Percentiles rank a stretch among this genome's conserved stretches.
Conservation (phyloP, 2,329 filamentous ascomycete species). For the Diaporthe australafricana region DNA sequence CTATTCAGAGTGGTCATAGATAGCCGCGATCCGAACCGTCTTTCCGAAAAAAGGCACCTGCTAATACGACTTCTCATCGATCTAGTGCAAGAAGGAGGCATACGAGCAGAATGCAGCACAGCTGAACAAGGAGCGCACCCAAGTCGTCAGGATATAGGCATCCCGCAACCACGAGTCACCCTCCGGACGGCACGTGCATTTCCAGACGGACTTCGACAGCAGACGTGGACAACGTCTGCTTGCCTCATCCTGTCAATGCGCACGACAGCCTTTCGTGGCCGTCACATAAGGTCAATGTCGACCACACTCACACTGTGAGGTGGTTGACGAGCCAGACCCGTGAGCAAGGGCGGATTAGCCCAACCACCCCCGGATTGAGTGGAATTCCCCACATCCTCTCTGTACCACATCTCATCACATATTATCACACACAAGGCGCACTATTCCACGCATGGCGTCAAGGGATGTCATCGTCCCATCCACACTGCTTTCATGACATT, state of each 20-base stretch:
- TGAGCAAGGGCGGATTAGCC: background rate
- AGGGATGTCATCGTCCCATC: slow-evolving; percentile 11
- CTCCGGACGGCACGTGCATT: background rate
- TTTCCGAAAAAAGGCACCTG: background rate
- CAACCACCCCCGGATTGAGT: background rate
- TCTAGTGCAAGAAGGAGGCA: slow-evolving; percentile 94
- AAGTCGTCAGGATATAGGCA: slow-evolving; percentile 78
- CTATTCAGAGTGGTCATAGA: slow-evolving; percentile 50
- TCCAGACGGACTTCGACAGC: background rate
- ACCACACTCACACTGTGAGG: background rate
- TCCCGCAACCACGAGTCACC: background rate
- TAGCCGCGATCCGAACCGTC: slow-evolving; percentile 37
- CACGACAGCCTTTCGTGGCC: slow-evolving; percentile 2
- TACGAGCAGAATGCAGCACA: slow-evolving; percentile 94
- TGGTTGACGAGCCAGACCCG: background rate
- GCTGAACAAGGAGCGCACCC: slow-evolving; percentile 91
- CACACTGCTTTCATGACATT: slow-evolving; percentile 13
- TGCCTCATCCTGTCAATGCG: background rate
- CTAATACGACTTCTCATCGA: slow-evolving; percentile 23
- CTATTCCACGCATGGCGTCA: slow-evolving; percentile 23
- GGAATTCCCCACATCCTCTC: slow-evolving; percentile 1
- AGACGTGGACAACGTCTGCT: background rate
- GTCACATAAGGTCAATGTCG: background rate
- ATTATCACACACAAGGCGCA: slow-evolving; percentile 4
- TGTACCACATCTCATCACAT: background rate